These are phyloP conservation scores for Microbotryomycetes sp. DNA, from an alignment of 1,284 basidiomycete species.

Conservation along the genomic window DNA sequence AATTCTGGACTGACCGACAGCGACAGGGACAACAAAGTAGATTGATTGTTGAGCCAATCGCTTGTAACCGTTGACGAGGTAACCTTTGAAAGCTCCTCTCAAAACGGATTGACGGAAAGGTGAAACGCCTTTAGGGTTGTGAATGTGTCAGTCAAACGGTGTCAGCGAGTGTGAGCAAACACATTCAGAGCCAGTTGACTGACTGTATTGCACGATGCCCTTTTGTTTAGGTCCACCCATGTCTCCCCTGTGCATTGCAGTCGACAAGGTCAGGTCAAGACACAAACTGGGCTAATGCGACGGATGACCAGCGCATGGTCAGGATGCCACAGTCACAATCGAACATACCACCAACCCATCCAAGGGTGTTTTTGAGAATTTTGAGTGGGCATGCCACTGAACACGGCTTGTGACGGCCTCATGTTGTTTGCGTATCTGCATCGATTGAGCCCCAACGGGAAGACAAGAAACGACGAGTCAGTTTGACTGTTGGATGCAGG, in stretches of 20 bases:
- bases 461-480: too few species aligned
- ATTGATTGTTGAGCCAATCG: constrained; percentile 66
- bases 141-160: neutral
- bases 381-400: neutral
- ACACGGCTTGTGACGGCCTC: neutral
- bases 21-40: constrained; percentile 74
- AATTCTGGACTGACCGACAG: constrained; percentile 56
- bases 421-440: too few species aligned
- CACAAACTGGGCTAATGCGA: constrained; percentile 39
- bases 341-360: constrained; percentile 44
- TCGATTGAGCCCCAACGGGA: too few species aligned
- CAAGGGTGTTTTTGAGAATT: neutral
- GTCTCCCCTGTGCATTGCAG: neutral
- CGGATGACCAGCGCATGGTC: constrained; percentile 89
- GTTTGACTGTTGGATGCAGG: too few species aligned
- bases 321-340: constrained; percentile 7
- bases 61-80: constrained; percentile 80
- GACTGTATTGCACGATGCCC: constrained; percentile 74
- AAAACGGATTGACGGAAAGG: constrained; percentile 70
- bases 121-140: constrained; percentile 67
- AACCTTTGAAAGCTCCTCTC: constrained; percentile 62
- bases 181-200: constrained; percentile 42
- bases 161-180: neutral
- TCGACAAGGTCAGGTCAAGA: neutral
- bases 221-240: constrained; percentile 63